phyloP scores from a whole-genome alignment of 257 asterid species.

The Solanum arcanum region DNA sequence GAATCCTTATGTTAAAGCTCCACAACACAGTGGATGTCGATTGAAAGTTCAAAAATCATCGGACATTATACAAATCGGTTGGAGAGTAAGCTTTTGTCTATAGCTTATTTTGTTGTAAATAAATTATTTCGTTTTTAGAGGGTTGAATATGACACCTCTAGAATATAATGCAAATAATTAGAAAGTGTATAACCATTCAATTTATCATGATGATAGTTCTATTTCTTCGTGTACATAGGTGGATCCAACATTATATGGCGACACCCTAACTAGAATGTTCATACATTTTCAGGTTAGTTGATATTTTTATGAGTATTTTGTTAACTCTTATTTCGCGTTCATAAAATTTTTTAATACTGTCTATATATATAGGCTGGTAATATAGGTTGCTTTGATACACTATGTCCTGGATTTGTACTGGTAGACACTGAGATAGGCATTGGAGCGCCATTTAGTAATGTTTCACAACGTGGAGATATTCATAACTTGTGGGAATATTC shows the following conservation, averaged over 20 bases:
- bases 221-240: background rate
- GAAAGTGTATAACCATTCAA: background rate
- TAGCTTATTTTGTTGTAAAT: background rate
- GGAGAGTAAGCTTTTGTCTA: background rate
- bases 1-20: background rate
- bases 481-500: background rate
- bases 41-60: background rate
- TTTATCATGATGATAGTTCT: background rate
- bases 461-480: background rate
- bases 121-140: background rate
- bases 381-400: background rate
- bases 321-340: background rate
- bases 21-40: background rate
- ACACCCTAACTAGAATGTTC: background rate
- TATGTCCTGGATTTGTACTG: background rate
- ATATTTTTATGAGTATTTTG: background rate
- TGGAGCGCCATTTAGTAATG: background rate
- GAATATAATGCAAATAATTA: background rate
- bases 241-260: background rate
- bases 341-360: background rate
- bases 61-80: background rate
- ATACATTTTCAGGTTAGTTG: background rate
- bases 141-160: background rate
- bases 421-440: background rate
- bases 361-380: background rate